phyloP scores from a whole-genome alignment of 2,329 filamentous ascomycete species.

The Leptographium wingfieldii region DNA sequence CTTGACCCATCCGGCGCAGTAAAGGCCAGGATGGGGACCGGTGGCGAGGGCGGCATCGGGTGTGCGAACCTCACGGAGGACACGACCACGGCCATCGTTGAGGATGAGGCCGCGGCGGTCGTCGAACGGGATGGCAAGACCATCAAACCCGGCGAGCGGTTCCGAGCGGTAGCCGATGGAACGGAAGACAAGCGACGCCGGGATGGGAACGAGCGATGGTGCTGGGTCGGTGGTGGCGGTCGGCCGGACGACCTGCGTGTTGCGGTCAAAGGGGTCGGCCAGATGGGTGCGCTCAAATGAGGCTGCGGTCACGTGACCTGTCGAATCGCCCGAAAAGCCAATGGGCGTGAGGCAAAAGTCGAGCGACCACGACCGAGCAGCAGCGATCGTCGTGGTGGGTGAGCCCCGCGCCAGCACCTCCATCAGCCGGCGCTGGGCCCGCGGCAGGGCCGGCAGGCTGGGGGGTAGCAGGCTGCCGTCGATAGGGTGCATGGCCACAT shows the following conservation, averaged over 20 bases:
- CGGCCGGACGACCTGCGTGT: constrained; percentile 32
- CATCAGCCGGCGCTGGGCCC: constrained; percentile 64
- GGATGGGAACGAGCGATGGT: constrained; percentile 31
- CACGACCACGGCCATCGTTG: constrained; percentile 70
- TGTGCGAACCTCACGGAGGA: constrained; percentile 30
- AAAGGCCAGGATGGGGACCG: constrained; percentile 54
- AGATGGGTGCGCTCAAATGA: constrained; percentile 53
- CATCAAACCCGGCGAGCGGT: constrained; percentile 59
- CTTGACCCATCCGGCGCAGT: constrained; percentile 96
- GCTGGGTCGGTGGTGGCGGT: constrained; percentile 25
- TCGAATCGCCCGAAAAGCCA: constrained; percentile 43
- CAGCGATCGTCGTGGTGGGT: constrained; percentile 29
- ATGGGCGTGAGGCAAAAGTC: constrained; percentile 74
- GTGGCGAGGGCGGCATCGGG: constrained; percentile 22
- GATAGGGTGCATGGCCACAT: constrained; percentile 59
- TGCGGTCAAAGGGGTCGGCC: constrained; percentile 39
- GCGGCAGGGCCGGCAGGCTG: constrained; percentile 55
- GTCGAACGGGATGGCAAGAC: constrained; percentile 70
- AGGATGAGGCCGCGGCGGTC: constrained; percentile 59
- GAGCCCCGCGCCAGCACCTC: constrained; percentile 73
- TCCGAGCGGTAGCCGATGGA: constrained; percentile 91
- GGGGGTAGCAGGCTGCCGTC: constrained; percentile 53
- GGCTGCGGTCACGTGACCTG: constrained; percentile 45
- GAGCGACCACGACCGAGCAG: constrained; percentile 65
- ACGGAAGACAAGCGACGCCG: constrained; percentile 66